A percentile compares a stretch with the other conserved stretches of the same genome.
Conservation (phyloP, 192 early-diverging fungal genomes). For the Diversispora eburnea region DNA sequence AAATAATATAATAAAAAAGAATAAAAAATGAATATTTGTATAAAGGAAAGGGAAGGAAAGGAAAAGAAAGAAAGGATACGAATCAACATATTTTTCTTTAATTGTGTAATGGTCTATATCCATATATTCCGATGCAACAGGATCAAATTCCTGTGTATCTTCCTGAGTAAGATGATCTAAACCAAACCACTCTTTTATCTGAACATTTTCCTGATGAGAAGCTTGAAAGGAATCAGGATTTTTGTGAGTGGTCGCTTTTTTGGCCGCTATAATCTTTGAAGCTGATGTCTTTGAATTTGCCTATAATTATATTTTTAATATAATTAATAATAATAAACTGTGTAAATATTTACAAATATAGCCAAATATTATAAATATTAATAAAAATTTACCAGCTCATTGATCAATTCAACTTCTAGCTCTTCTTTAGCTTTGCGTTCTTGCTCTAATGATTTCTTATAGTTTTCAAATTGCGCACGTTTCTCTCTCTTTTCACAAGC, state of each 20-base stretch:
- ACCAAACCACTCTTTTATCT: constrained; percentile 3
- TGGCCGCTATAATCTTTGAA: constrained; percentile 19
- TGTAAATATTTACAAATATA: not conserved
- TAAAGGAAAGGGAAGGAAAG: no score
- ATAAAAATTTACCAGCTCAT: constrained; percentile 47
- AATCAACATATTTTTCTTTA: constrained; percentile 22
- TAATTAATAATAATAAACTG: not conserved
- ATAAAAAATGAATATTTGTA: not conserved
- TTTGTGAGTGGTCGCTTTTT: not conserved
- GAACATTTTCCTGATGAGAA: not conserved
- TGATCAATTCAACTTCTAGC: constrained; percentile 63
- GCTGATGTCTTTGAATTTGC: constrained; percentile 38
- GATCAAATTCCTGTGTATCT: constrained; percentile 10
- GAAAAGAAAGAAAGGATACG: constrained; percentile 4
- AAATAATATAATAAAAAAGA: not conserved
- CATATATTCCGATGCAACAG: constrained; percentile 15
- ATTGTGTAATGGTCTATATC: constrained; percentile 19
- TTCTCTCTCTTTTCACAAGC: constrained; percentile 48
- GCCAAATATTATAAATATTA: no score
- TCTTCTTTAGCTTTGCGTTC: constrained; percentile 57
- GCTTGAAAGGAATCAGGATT: not conserved
- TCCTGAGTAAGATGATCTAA: not conserved
- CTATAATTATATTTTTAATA: not conserved
- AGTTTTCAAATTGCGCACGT: constrained; percentile 58
- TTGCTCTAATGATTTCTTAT: constrained; percentile 61